phyloP scores from a whole-genome alignment of 1,139 yeast species.

The Candida smagusa region DNA sequence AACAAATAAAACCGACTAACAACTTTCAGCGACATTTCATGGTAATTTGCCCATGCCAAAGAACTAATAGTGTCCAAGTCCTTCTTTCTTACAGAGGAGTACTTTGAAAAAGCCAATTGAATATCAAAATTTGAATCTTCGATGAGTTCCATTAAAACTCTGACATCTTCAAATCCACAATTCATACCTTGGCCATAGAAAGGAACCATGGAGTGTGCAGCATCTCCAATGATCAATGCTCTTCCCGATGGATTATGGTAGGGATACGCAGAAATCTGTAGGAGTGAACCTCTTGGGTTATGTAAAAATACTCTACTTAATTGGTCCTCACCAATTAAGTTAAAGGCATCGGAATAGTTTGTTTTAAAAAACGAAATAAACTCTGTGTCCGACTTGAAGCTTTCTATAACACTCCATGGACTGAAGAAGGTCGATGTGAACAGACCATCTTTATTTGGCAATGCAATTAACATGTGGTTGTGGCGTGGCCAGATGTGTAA shows the following conservation, averaged over 20 bases:
- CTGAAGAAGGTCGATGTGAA: conserved; percentile 90
- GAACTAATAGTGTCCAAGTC: conserved; percentile 76
- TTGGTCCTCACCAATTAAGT: conserved; percentile 59
- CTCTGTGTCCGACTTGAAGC: conserved; percentile 40
- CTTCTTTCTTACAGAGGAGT: conserved; percentile 54
- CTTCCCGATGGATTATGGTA: conserved; percentile 63
- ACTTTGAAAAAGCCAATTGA: conserved; percentile 51
- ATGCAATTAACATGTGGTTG: conserved; percentile 82
- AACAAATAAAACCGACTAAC: conserved; percentile 59
- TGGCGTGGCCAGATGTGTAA: conserved; percentile 94
- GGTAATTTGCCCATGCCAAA: conserved; percentile 76
- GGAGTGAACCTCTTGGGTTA: conserved; percentile 73
- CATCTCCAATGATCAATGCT: conserved; percentile 79
- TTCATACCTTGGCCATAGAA: conserved; percentile 98
- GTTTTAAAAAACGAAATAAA: conserved; percentile 52
- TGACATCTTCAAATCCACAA: conserved; percentile 91
- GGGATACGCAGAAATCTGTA: conserved; percentile 66
- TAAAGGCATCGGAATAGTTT: conserved; percentile 74
- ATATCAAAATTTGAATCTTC: conserved; percentile 44
- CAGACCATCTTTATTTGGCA: conserved; percentile 81
- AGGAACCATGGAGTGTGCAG: conserved; percentile 97
- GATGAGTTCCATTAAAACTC: conserved; percentile 57
- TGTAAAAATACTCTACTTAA: conserved; percentile 50
- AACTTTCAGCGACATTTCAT: conserved; percentile 86
- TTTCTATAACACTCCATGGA: conserved; percentile 66